These are phyloP conservation scores for Fraxinus xanthoxyloides DNA, from an alignment of 305 asterid species.

Conservation along the genomic window DNA sequence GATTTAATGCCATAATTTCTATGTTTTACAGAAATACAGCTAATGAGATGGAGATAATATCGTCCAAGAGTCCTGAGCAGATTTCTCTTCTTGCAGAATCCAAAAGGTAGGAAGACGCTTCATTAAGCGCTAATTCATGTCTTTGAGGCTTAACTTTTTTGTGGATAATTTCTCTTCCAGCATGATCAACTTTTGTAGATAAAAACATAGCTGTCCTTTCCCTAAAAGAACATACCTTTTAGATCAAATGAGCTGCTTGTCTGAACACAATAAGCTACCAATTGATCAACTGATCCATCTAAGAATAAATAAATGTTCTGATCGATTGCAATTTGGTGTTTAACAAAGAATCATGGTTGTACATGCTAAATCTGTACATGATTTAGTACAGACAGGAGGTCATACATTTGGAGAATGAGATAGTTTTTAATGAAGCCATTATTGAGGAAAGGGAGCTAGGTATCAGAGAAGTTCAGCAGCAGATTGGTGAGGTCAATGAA, in stretches of 20 bases:
- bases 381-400: slow-evolving; percentile 49
- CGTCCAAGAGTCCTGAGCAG: slow-evolving; percentile 22
- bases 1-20: neutral
- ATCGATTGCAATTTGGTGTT: neutral
- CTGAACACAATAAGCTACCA: neutral
- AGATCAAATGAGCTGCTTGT: neutral
- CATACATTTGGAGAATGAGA: slow-evolving; percentile 48
- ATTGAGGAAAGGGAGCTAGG: slow-evolving; percentile 71
- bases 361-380: slow-evolving; percentile 5
- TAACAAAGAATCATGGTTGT: neutral
- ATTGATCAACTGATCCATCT: neutral
- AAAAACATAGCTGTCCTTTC: neutral
- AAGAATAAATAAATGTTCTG: neutral
- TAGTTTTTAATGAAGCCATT: slow-evolving; percentile 53
- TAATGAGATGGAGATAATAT: slow-evolving; percentile 30
- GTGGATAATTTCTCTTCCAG: neutral
- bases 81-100: slow-evolving; percentile 26
- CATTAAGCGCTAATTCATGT: neutral
- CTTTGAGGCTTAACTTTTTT: neutral
- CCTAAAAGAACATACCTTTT: neutral
- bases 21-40: slow-evolving; percentile 24
- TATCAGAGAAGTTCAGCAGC: slow-evolving; percentile 59
- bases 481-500: slow-evolving; percentile 63
- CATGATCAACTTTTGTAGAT: neutral
- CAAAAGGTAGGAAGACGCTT: slow-evolving; percentile 26